Conservation (phyloP, 768 basidiomycete species). For the Suillus placidus region DNA sequence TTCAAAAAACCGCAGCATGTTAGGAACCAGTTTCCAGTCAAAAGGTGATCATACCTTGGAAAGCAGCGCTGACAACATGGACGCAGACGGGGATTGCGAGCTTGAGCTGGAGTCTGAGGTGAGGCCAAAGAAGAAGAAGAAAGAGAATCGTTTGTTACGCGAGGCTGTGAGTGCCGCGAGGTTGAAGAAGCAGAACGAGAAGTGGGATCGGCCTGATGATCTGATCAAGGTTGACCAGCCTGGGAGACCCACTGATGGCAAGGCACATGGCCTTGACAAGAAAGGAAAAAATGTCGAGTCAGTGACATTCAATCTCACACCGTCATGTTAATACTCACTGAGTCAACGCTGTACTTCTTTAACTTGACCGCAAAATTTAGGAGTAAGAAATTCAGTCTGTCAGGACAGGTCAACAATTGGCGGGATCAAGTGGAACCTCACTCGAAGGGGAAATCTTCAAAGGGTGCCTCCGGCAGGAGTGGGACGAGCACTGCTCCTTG, state of each 20-base stretch:
- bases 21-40: background rate
- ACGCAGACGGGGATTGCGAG: too few relatives aligned
- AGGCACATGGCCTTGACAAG: constrained; percentile 1
- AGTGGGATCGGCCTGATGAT: background rate
- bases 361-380: background rate
- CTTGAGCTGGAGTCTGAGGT: too few relatives aligned
- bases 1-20: too few relatives aligned
- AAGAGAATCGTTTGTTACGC: too few relatives aligned
- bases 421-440: background rate
- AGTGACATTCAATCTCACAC: background rate
- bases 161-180: too few relatives aligned
- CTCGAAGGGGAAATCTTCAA: background rate
- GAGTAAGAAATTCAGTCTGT: constrained; percentile 6
- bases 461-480: background rate
- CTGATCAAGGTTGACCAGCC: background rate
- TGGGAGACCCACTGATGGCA: background rate
- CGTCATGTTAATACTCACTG: constrained; percentile 10
- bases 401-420: constrained; percentile 6
- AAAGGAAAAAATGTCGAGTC: constrained; percentile 1
- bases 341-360: constrained; percentile 8
- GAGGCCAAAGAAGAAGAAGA: too few relatives aligned
- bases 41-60: background rate
- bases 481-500: too few relatives aligned
- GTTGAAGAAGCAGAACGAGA: background rate
- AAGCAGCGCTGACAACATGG: background rate